Percentiles rank a stretch among this genome's conserved stretches.
Evolutionary conservation across 371 early-diverging fungal genomes (phyloP).

Genomic region (Dichotomocladium elegans): DNA sequence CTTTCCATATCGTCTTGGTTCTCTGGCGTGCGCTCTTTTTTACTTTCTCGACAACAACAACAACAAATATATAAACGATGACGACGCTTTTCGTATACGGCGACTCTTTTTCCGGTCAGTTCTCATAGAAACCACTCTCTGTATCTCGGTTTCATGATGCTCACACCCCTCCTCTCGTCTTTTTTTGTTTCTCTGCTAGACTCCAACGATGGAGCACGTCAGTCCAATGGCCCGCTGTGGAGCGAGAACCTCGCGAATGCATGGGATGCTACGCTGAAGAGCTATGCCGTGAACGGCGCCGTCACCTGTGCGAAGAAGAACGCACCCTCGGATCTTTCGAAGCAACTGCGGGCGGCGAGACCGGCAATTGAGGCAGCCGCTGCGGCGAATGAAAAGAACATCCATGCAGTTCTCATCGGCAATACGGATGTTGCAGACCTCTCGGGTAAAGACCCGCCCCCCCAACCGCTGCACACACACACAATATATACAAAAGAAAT

Average conservation of each 20-base stretch:
- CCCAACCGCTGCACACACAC: no score
- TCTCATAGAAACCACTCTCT: no score
- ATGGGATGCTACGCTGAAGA: conserved; percentile 25
- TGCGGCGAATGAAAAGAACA: conserved; percentile 1
- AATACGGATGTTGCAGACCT: conserved; percentile 19
- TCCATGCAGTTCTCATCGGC: conserved; percentile 34
- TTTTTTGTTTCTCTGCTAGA: conserved; percentile 3
- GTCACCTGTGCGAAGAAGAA: conserved; percentile 13
- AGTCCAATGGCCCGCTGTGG: conserved; percentile 43
- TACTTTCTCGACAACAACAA: background rate
- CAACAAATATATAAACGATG: background rate
- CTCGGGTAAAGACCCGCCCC: background rate
- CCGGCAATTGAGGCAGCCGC: conserved; percentile 4
- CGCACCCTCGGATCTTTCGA: conserved; percentile 4
- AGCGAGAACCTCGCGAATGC: conserved; percentile 23
- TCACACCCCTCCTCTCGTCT: background rate
- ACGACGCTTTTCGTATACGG: conserved; percentile 18
- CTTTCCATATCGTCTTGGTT: background rate
- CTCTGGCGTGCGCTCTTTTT: background rate
- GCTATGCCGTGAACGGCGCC: conserved; percentile 25
- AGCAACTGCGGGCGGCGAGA: background rate
- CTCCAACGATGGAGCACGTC: conserved; percentile 7
- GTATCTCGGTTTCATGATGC: background rate
- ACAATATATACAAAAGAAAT: no score
- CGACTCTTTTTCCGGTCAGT: conserved; percentile 50